Percentiles rank a stretch among this genome's conserved stretches.
Evolutionary conservation across 352 stramenopile species (phyloP).

Genomic region (Thraustotheca clavata): DNA sequence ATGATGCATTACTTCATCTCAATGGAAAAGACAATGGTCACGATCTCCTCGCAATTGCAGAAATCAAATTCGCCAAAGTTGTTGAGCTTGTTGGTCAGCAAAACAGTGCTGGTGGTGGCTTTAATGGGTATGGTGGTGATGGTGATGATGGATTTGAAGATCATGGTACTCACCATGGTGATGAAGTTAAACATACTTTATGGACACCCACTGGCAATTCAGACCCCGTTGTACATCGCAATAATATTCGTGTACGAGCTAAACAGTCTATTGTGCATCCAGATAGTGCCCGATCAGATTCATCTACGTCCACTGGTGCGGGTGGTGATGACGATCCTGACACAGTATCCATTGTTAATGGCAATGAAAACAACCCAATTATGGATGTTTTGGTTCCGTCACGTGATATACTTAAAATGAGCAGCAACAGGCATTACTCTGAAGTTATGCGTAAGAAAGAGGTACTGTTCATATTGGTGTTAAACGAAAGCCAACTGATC

Average conservation of each 20-base stretch:
- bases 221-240: constrained; percentile 59
- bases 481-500: not conserved
- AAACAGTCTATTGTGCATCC: constrained; percentile 24
- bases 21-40: constrained; percentile 11
- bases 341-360: not conserved
- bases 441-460: constrained; percentile 78
- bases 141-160: constrained; percentile 27
- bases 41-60: constrained; percentile 44
- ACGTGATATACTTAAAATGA: constrained; percentile 81
- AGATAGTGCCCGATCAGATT: constrained; percentile 48
- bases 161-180: constrained; percentile 26
- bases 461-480: too few relatives aligned
- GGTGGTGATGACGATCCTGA: constrained; percentile 23
- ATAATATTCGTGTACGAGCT: constrained; percentile 68
- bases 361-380: not conserved
- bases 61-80: constrained; percentile 74
- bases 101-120: constrained; percentile 45
- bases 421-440: constrained; percentile 67
- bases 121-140: constrained; percentile 34
- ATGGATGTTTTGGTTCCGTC: constrained; percentile 59
- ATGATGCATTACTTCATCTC: not conserved
- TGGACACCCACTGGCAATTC: constrained; percentile 66
- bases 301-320: constrained; percentile 27
- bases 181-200: constrained; percentile 39
- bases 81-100: constrained; percentile 69